These are phyloP conservation scores for Ensete glaucum DNA, from an alignment of 176 grass and related monocot genomes.

Conservation along the genomic window DNA sequence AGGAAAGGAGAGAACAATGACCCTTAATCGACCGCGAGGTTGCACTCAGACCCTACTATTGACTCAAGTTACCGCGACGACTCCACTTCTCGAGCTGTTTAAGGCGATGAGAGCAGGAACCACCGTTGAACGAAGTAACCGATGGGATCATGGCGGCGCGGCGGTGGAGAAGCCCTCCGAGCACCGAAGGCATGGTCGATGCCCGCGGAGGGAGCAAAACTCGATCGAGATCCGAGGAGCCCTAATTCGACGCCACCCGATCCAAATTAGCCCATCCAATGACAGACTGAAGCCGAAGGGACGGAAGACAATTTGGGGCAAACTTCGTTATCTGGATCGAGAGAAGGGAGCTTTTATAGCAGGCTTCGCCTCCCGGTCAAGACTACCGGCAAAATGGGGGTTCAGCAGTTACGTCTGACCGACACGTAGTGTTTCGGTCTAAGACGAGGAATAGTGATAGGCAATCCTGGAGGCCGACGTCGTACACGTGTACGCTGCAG, in stretches of 20 bases:
- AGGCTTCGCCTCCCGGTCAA: no score
- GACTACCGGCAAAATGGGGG: background rate
- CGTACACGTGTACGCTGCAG: no score
- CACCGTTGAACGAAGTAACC: slow-evolving; percentile 24
- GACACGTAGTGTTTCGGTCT: background rate
- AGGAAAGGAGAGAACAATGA: background rate
- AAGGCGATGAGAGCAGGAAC: slow-evolving; percentile 50
- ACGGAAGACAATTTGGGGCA: background rate
- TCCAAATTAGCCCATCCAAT: background rate
- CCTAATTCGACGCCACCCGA: background rate
- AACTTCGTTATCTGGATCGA: background rate
- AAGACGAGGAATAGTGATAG: no score
- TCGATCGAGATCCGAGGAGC: slow-evolving; percentile 5
- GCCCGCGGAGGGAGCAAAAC: background rate
- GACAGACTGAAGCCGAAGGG: background rate
- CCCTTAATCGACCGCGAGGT: background rate
- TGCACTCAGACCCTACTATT: slow-evolving; percentile 1
- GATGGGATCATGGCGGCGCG: slow-evolving; percentile 16
- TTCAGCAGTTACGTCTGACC: background rate
- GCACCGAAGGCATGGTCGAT: slow-evolving; percentile 28
- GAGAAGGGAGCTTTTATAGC: background rate
- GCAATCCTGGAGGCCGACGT: no score
- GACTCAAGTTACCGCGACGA: slow-evolving; percentile 36
- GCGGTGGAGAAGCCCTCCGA: slow-evolving; percentile 29
- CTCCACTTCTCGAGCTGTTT: slow-evolving; percentile 40